Percentiles rank a stretch among this genome's conserved stretches.
Evolutionary conservation across 768 basidiomycete genomes (phyloP).

Genomic region (Mycena polygramma): DNA sequence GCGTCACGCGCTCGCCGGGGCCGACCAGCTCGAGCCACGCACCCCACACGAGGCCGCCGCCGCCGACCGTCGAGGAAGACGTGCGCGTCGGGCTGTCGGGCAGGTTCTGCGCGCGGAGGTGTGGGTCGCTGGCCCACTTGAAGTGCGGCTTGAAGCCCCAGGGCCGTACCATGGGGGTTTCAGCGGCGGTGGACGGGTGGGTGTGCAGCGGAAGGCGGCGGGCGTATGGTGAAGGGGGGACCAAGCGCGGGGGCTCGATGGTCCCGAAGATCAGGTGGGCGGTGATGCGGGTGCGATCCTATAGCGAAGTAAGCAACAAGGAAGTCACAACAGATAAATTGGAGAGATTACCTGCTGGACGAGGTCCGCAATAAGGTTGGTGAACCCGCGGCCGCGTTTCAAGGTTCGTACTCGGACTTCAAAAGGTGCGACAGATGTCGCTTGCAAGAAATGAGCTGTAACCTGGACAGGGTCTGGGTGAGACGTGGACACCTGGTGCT

Average conservation of each 20-base stretch:
- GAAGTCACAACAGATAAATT: neutral
- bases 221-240: constrained; percentile 69
- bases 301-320: neutral
- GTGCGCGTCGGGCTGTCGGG: constrained; percentile 54
- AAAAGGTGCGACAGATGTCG: constrained; percentile 56
- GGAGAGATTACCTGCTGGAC: constrained; percentile 61
- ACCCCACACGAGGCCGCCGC: constrained; percentile 70
- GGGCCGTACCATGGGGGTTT: constrained; percentile 38
- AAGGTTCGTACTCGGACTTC: constrained; percentile 62
- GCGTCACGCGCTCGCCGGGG: constrained; percentile 58
- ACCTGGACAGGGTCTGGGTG: constrained; percentile 73
- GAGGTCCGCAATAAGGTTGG: constrained; percentile 70
- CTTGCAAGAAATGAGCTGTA: constrained; percentile 69
- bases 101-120: constrained; percentile 55
- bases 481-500: constrained; percentile 59
- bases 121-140: constrained; percentile 55
- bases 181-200: constrained; percentile 61
- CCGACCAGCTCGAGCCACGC: constrained; percentile 67
- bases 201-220: constrained; percentile 68
- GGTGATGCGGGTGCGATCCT: constrained; percentile 63
- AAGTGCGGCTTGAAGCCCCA: constrained; percentile 55
- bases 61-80: constrained; percentile 57
- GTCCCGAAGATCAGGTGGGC: constrained; percentile 70
- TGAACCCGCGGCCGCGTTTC: constrained; percentile 66
- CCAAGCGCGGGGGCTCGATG: constrained; percentile 50